Evolutionary conservation across 2,329 filamentous ascomycete species (phyloP).

Genomic region (Talaromyces rugulosus): DNA sequence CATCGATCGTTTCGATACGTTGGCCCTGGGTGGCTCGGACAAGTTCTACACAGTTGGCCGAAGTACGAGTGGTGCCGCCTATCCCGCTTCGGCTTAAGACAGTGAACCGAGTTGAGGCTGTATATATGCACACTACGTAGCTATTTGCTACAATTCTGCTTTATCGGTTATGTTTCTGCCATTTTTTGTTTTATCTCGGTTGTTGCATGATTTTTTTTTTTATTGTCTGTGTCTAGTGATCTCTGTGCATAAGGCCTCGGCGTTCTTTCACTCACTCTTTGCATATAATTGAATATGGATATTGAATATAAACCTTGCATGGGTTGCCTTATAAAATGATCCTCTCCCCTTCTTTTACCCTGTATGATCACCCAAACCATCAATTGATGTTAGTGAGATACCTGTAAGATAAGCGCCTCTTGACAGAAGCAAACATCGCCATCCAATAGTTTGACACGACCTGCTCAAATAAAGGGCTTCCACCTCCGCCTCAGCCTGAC

Average conservation of each 20-base stretch:
- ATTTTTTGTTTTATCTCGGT: not conserved
- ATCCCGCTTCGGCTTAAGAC: not conserved
- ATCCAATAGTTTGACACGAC: too few relatives aligned
- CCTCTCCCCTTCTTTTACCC: too few relatives aligned
- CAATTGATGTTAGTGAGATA: too few relatives aligned
- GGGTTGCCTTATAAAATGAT: too few relatives aligned
- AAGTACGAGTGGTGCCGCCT: slow-evolving; percentile 9
- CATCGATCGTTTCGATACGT: slow-evolving; percentile 44
- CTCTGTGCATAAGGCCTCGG: not conserved
- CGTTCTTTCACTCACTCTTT: not conserved
- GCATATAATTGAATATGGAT: not conserved
- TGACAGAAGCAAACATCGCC: too few relatives aligned
- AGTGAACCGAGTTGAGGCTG: not conserved
- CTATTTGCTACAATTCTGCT: not conserved
- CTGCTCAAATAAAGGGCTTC: too few relatives aligned
- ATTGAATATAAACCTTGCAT: not conserved
- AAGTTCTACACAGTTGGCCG: slow-evolving; percentile 13
- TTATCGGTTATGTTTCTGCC: not conserved
- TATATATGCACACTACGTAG: not conserved
- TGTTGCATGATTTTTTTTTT: not conserved
- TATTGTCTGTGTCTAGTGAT: not conserved
- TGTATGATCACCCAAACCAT: too few relatives aligned
- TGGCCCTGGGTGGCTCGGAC: slow-evolving; percentile 29
- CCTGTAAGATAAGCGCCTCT: too few relatives aligned
- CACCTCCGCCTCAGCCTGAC: too few relatives aligned